Evolutionary conservation across 257 asterid species (phyloP).

Genomic region (Eustoma russellianum): DNA sequence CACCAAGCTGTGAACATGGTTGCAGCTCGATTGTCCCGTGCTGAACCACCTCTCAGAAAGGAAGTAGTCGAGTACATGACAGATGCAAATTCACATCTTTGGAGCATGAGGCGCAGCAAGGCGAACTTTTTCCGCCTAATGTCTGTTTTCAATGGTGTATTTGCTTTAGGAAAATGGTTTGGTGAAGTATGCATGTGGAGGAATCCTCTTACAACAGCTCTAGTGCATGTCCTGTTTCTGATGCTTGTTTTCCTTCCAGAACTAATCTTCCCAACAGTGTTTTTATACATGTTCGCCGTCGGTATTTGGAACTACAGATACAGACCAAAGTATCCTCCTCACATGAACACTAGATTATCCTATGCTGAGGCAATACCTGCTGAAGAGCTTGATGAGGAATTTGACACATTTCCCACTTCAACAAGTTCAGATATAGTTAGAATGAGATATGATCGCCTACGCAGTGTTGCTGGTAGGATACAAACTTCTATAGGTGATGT

Average conservation of each 20-base stretch:
- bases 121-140: constrained; percentile 70
- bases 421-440: constrained; percentile 45
- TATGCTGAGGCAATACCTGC: constrained; percentile 62
- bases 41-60: constrained; percentile 81
- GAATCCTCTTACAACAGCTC: constrained; percentile 56
- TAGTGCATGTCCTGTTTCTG: constrained; percentile 67
- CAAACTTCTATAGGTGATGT: constrained; percentile 77
- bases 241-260: constrained; percentile 69
- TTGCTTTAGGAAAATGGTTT: constrained; percentile 60
- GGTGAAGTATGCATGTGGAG: constrained; percentile 74
- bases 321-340: constrained; percentile 76
- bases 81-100: constrained; percentile 71
- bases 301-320: constrained; percentile 73
- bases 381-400: constrained; percentile 94
- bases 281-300: constrained; percentile 64
- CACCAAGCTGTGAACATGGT: constrained; percentile 68
- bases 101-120: constrained; percentile 98
- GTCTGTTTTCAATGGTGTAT: constrained; percentile 46
- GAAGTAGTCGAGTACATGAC: constrained; percentile 81
- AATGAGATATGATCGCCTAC: constrained; percentile 71
- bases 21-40: constrained; percentile 66
- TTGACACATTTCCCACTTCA: constrained; percentile 61
- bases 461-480: constrained; percentile 71
- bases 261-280: constrained; percentile 61
- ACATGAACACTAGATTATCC: constrained; percentile 70